Evolutionary conservation across 2,329 filamentous ascomycete genomes (phyloP).

Genomic region (Stemphylium vesicarium): DNA sequence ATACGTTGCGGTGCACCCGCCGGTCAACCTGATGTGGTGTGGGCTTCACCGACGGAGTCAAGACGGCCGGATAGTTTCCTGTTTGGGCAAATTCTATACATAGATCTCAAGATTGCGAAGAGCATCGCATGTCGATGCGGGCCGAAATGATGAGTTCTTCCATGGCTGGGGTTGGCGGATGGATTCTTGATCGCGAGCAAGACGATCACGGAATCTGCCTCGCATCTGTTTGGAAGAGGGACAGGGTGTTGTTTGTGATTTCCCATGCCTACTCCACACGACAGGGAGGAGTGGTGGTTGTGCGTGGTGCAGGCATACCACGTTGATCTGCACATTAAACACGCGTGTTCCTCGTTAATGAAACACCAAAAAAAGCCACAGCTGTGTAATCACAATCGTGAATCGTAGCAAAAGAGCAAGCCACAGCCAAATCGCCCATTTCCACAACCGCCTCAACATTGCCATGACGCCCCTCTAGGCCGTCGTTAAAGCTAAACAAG

Average conservation of each 20-base stretch:
- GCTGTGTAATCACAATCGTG: too few species aligned
- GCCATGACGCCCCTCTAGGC: neutral
- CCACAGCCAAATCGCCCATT: too few species aligned
- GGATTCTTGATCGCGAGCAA: neutral
- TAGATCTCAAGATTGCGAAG: neutral
- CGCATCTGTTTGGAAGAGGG: neutral
- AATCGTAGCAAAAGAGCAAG: too few species aligned
- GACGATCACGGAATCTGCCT: neutral
- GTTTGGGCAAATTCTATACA: neutral
- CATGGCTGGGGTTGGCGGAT: neutral
- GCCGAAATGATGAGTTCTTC: neutral
- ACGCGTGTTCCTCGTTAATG: neutral
- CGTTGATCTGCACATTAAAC: neutral
- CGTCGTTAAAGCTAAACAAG: conserved; percentile 4
- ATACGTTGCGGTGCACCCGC: too few species aligned
- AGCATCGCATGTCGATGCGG: neutral
- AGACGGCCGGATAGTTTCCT: neutral
- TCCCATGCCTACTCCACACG: too few species aligned
- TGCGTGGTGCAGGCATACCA: neutral
- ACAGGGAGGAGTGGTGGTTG: too few species aligned
- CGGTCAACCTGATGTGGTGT: too few species aligned
- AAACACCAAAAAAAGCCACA: neutral
- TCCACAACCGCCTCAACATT: neutral
- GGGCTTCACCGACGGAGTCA: neutral
- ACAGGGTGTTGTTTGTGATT: too few species aligned